Evolutionary conservation across 164 flowering plant genomes (phyloP).

Genomic region (Santalum album): DNA sequence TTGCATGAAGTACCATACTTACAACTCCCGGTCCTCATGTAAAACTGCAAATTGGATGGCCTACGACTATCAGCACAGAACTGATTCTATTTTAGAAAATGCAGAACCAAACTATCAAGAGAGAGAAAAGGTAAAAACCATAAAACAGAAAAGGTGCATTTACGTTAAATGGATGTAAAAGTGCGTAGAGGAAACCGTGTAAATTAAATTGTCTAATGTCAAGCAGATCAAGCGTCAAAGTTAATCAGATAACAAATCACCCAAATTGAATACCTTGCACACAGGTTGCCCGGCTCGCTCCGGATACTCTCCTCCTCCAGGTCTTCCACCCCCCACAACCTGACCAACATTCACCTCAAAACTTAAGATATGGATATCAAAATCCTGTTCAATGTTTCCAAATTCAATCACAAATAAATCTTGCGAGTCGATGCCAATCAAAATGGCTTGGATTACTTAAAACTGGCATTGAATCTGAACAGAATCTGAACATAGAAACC

Average conservation of each 20-base stretch:
- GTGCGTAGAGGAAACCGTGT: not conserved
- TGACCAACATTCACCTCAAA: slow-evolving; percentile 16
- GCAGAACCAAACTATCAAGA: not conserved
- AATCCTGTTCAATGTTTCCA: not conserved
- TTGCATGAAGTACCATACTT: slow-evolving; percentile 93
- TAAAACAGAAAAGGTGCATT: not conserved
- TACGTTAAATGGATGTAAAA: not conserved
- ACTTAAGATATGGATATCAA: not conserved
- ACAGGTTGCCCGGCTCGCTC: slow-evolving; percentile 80
- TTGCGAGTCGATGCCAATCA: not conserved
- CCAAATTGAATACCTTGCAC: slow-evolving; percentile 79
- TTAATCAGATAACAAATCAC: not conserved
- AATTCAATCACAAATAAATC: no score
- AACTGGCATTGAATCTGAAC: slow-evolving; percentile 3
- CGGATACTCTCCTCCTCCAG: slow-evolving; percentile 60
- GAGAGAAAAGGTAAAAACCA: not conserved
- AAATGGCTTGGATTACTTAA: not conserved
- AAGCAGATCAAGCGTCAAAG: not conserved
- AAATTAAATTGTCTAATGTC: slow-evolving; percentile 5
- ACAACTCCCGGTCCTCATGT: slow-evolving; percentile 80
- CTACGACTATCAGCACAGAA: not conserved
- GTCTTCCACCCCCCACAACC: slow-evolving; percentile 48
- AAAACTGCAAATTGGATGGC: slow-evolving; percentile 48
- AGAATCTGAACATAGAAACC: not conserved
- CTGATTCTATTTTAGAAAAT: not conserved